phyloP scores from a whole-genome alignment of 75 land plant species.

The Gnetum montanum region DNA sequence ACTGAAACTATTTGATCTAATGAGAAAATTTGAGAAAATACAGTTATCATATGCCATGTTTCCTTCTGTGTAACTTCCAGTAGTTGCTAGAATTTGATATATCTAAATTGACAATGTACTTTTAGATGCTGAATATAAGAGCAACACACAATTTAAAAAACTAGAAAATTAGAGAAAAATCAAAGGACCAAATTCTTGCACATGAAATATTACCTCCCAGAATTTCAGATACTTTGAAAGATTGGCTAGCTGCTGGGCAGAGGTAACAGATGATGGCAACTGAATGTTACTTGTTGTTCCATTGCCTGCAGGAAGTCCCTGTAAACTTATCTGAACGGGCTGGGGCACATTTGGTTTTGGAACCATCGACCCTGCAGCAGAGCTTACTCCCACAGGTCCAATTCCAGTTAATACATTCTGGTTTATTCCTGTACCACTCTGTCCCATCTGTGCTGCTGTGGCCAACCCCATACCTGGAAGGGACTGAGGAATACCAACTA shows the following conservation, averaged over 20 bases:
- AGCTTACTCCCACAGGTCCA: constrained; percentile 36
- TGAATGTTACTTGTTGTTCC: constrained; percentile 36
- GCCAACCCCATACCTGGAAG: constrained; percentile 26
- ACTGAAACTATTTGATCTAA: too few relatives aligned
- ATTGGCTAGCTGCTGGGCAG: constrained; percentile 35
- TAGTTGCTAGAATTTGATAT: too few relatives aligned
- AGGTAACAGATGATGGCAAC: constrained; percentile 37
- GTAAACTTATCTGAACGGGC: constrained; percentile 33
- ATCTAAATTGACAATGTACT: too few relatives aligned
- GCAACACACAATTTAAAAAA: too few relatives aligned
- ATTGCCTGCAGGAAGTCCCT: constrained; percentile 25
- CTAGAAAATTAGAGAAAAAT: too few relatives aligned
- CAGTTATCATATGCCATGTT: too few relatives aligned
- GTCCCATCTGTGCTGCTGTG: constrained; percentile 44
- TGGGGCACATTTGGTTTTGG: constrained; percentile 74
- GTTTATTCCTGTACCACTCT: constrained; percentile 43
- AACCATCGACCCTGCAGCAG: constrained; percentile 65
- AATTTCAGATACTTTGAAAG: constrained; percentile 79
- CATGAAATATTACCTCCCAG: constrained; percentile 98
- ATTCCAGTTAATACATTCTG: constrained; percentile 37
- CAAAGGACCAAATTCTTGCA: too few relatives aligned
- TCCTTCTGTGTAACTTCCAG: too few relatives aligned
- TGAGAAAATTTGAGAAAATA: too few relatives aligned
- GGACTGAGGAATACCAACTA: constrained; percentile 18
- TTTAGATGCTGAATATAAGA: too few relatives aligned